phyloP scores from a whole-genome alignment of 2,329 filamentous ascomycete genomes.

The Neonectria faginata region DNA sequence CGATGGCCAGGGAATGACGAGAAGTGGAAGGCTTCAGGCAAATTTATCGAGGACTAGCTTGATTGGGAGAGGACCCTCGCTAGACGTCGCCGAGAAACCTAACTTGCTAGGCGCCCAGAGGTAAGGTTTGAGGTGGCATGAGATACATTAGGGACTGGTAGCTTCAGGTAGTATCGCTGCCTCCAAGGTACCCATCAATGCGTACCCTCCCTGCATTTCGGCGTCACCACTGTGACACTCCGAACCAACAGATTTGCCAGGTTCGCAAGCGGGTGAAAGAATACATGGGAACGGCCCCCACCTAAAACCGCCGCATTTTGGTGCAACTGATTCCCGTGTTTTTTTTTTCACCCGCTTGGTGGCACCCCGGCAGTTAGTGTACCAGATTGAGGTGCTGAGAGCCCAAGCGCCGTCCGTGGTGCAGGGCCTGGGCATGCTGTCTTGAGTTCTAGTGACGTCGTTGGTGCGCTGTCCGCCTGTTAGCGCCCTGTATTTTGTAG shows the following conservation, averaged over 20 bases:
- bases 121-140: background rate
- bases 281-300: too few relatives aligned
- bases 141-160: background rate
- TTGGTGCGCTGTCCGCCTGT: constrained; percentile 1
- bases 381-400: background rate
- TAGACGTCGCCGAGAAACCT: background rate
- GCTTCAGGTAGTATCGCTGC: too few relatives aligned
- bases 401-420: background rate
- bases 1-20: background rate
- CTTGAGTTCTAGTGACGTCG: background rate
- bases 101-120: too few relatives aligned
- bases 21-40: background rate
- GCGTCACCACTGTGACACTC: background rate
- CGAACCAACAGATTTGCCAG: background rate
- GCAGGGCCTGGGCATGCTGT: background rate
- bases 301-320: too few relatives aligned
- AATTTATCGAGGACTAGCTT: background rate
- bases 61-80: background rate
- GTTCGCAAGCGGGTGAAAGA: too few relatives aligned
- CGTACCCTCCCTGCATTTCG: background rate
- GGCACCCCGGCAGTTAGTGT: background rate
- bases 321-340: too few relatives aligned
- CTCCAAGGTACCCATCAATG: background rate
- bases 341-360: too few relatives aligned
- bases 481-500: background rate